A percentile compares a stretch with the other conserved stretches of the same genome.
These are phyloP conservation scores for Volvox africanus DNA, from an alignment of 139 green algal genomes.

Conservation along the genomic window DNA sequence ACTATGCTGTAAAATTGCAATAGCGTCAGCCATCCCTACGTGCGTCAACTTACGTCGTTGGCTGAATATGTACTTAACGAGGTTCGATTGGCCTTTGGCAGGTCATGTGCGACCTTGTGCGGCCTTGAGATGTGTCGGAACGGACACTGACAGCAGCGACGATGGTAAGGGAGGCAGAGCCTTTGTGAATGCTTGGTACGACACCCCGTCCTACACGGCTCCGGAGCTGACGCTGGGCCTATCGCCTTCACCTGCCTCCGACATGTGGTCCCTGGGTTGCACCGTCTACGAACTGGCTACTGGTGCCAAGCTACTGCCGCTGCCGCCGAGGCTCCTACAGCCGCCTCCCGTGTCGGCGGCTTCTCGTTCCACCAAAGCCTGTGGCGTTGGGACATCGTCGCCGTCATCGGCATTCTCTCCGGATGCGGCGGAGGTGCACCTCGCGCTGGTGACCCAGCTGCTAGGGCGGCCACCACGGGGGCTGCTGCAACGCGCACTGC, in stretches of 20 bases:
- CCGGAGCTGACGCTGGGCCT: constrained; percentile 84
- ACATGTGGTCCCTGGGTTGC: constrained; percentile 95
- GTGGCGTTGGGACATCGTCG: not conserved
- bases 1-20: too few relatives aligned
- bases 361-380: too few relatives aligned
- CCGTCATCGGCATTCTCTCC: not conserved
- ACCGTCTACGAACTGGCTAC: constrained; percentile 91
- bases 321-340: constrained; percentile 39
- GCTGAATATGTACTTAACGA: too few relatives aligned
- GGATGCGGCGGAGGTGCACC: not conserved
- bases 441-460: constrained; percentile 26
- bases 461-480: not conserved
- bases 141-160: not conserved
- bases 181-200: constrained; percentile 1
- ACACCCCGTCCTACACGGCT: constrained; percentile 78
- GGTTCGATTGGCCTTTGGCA: not conserved
- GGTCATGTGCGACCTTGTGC: not conserved
- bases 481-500: constrained; percentile 13
- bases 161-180: not conserved
- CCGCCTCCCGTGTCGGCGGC: not conserved
- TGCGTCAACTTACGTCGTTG: too few relatives aligned
- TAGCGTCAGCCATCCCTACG: too few relatives aligned
- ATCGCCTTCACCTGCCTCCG: constrained; percentile 73
- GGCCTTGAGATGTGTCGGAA: not conserved
- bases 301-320: constrained; percentile 82